A percentile compares a stretch with the other conserved stretches of the same genome.
phyloP scores from a whole-genome alignment of 106 monocot genomes.

The Ottelia alismoides region DNA sequence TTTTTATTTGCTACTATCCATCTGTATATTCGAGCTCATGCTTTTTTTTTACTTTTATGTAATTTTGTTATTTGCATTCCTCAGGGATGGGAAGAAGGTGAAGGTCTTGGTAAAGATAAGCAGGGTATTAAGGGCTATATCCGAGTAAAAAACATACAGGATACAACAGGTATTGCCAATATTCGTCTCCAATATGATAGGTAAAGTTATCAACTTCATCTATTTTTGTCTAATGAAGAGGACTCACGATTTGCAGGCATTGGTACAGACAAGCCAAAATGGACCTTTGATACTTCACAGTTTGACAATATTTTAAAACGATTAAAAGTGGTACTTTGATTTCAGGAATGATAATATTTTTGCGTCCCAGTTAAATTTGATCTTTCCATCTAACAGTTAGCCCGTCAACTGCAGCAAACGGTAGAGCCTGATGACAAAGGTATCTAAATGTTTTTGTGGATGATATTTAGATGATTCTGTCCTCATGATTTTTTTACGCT shows the following conservation, averaged over 20 bases:
- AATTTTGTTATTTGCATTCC: too few species aligned
- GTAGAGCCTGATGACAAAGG: conserved; percentile 46
- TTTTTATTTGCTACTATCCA: too few species aligned
- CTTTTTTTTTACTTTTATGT: too few species aligned
- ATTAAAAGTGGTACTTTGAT: conserved; percentile 69
- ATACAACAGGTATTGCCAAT: conserved; percentile 48
- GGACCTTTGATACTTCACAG: conserved; percentile 93
- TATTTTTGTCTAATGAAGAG: neutral
- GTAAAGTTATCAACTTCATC: neutral
- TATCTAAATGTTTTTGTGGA: conserved; percentile 9
- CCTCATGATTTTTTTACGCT: neutral
- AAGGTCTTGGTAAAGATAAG: conserved; percentile 98
- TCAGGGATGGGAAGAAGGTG: conserved; percentile 99
- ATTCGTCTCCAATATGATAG: neutral
- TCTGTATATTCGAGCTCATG: too few species aligned
- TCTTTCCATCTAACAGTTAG: neutral
- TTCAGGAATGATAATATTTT: neutral
- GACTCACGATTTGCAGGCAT: conserved; percentile 31
- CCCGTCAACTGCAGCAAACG: conserved; percentile 40
- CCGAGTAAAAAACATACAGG: conserved; percentile 96
- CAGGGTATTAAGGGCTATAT: conserved; percentile 91
- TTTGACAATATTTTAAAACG: conserved; percentile 91
- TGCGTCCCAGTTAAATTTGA: neutral
- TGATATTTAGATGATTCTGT: neutral
- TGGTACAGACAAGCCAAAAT: conserved; percentile 61